Percentiles rank a stretch among this genome's conserved stretches.
Evolutionary conservation across 208 protist genomes (phyloP).

Genomic region (Leishmania tropica): DNA sequence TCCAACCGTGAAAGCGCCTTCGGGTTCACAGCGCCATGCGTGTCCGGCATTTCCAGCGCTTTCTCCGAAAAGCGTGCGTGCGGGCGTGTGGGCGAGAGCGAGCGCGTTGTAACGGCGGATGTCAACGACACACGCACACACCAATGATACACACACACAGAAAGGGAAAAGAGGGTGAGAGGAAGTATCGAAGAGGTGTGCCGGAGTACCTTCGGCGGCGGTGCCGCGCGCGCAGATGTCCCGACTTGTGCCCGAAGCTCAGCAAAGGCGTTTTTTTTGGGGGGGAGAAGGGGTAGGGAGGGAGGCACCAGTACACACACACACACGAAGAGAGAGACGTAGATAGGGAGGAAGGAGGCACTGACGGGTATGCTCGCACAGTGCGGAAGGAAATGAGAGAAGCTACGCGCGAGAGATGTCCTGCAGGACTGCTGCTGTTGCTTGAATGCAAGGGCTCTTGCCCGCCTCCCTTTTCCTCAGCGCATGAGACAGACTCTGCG

Average conservation of each 20-base stretch:
- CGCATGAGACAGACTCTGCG: background rate
- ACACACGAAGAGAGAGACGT: background rate
- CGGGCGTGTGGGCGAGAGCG: background rate
- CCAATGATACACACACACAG: background rate
- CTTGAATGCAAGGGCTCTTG: background rate
- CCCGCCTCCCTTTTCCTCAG: background rate
- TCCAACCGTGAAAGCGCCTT: slow-evolving; percentile 17
- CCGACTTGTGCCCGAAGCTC: too few relatives aligned
- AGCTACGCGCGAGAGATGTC: background rate
- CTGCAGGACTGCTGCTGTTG: background rate
- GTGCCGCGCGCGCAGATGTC: too few relatives aligned
- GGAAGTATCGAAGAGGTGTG: background rate
- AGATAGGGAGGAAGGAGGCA: background rate
- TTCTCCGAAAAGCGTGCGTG: background rate
- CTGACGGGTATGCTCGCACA: background rate
- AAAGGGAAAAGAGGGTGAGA: background rate
- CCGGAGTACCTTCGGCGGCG: too few relatives aligned
- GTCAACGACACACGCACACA: too few relatives aligned
- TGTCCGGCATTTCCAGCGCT: slow-evolving; percentile 3
- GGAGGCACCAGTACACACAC: background rate
- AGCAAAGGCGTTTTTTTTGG: too few relatives aligned
- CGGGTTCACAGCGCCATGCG: background rate
- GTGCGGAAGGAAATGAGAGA: background rate
- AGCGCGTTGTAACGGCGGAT: too few relatives aligned
- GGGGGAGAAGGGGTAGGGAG: background rate